Evolutionary conservation across 2,329 filamentous ascomycete genomes (phyloP).

Genomic region (Curvularia lunata): DNA sequence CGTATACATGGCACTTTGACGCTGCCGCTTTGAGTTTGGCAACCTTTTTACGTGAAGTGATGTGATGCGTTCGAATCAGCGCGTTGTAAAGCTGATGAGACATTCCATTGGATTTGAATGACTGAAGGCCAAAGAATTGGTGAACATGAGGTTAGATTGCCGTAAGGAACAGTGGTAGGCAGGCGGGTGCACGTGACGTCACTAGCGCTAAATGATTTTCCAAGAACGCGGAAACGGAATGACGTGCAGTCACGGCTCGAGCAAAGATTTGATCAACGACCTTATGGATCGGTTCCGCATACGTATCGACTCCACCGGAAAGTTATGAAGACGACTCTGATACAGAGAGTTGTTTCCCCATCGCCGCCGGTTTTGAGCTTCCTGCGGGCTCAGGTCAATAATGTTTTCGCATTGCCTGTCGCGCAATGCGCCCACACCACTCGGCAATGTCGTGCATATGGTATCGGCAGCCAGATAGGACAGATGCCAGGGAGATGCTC

Average conservation of each 20-base stretch:
- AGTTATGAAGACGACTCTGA: slow-evolving; percentile 48
- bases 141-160: neutral
- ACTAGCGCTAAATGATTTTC: slow-evolving; percentile 33
- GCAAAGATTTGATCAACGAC: slow-evolving; percentile 23
- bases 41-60: slow-evolving; percentile 79
- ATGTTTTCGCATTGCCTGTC: slow-evolving; percentile 38
- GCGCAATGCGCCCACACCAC: slow-evolving; percentile 32
- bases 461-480: slow-evolving; percentile 10
- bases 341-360: slow-evolving; percentile 41
- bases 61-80: slow-evolving; percentile 79
- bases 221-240: slow-evolving; percentile 19
- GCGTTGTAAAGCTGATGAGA: slow-evolving; percentile 56
- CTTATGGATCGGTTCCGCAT: slow-evolving; percentile 39
- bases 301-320: slow-evolving; percentile 27
- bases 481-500: slow-evolving; percentile 1
- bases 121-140: neutral
- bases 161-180: neutral
- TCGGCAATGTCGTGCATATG: slow-evolving; percentile 26
- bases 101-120: slow-evolving; percentile 22
- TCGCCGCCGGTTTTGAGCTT: slow-evolving; percentile 49
- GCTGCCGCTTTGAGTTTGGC: slow-evolving; percentile 69
- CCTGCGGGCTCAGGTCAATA: slow-evolving; percentile 42
- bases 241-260: slow-evolving; percentile 21
- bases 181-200: slow-evolving; percentile 37
- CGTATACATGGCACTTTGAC: slow-evolving; percentile 64